These are phyloP conservation scores for Strobilomyces confusus DNA, from an alignment of 768 basidiomycete species.

Conservation along the genomic window DNA sequence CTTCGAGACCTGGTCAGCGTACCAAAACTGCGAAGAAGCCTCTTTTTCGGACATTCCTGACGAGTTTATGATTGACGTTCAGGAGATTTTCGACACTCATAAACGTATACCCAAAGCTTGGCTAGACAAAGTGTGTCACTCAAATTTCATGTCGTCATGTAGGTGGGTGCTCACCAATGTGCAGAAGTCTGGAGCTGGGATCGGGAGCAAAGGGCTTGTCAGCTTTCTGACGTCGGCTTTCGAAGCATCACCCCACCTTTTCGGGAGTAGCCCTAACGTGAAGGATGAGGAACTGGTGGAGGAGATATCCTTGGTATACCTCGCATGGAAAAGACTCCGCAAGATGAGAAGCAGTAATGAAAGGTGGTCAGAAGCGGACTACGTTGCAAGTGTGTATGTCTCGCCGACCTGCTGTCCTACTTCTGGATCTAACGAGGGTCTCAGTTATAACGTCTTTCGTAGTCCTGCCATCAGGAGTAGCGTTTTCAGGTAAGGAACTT, in stretches of 20 bases:
- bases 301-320: constrained; percentile 39
- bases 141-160: not conserved
- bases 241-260: constrained; percentile 36
- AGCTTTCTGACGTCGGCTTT: constrained; percentile 32
- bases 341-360: constrained; percentile 43
- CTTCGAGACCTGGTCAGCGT: constrained; percentile 50
- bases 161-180: not conserved
- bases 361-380: constrained; percentile 53
- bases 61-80: constrained; percentile 34
- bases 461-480: constrained; percentile 41
- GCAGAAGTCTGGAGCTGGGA: constrained; percentile 6
- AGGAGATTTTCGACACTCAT: constrained; percentile 36
- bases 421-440: not conserved
- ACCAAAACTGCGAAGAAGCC: constrained; percentile 49
- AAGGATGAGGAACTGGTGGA: constrained; percentile 28
- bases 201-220: constrained; percentile 11
- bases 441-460: constrained; percentile 48
- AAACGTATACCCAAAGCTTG: constrained; percentile 39
- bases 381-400: constrained; percentile 50
- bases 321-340: constrained; percentile 42
- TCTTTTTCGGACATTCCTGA: constrained; percentile 43
- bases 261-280: constrained; percentile 27
- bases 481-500: constrained; percentile 37
- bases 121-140: constrained; percentile 36
- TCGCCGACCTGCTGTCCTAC: not conserved